Conservation (phyloP, 352 stramenopile species). For the Plasmopara muralis region DNA sequence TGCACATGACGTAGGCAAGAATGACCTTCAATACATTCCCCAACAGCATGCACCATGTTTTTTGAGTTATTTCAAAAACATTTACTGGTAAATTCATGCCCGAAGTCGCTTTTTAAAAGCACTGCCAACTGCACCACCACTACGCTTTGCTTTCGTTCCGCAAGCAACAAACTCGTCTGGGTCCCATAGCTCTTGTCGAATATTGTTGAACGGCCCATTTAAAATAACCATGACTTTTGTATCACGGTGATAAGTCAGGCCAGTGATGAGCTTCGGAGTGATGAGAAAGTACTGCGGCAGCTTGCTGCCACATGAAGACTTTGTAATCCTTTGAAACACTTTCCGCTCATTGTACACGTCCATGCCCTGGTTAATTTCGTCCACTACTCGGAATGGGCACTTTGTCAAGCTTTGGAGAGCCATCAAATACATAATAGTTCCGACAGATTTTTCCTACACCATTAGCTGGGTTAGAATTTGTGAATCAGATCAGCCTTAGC, state of each 20-base stretch:
- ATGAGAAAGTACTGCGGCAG: conserved; percentile 87
- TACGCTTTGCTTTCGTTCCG: conserved; percentile 34
- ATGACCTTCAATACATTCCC: not conserved
- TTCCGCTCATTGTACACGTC: conserved; percentile 88
- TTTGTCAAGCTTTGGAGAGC: conserved; percentile 81
- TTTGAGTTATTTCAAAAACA: too few species aligned
- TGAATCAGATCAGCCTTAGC: not conserved
- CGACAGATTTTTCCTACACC: conserved; percentile 80
- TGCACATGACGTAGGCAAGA: too few species aligned
- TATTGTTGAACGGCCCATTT: conserved; percentile 80
- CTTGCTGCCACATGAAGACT: conserved; percentile 81
- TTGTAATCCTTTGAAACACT: conserved; percentile 84
- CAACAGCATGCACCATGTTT: too few species aligned
- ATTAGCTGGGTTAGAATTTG: conserved; percentile 2
- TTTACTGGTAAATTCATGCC: conserved; percentile 9
- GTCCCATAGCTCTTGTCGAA: conserved; percentile 72
- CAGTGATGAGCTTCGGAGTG: conserved; percentile 85
- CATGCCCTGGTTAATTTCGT: conserved; percentile 89
- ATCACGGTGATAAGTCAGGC: conserved; percentile 76
- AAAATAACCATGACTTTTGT: conserved; percentile 86
- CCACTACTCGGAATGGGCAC: conserved; percentile 82
- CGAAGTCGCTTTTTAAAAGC: conserved; percentile 28
- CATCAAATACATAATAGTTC: conserved; percentile 90
- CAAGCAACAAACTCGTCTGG: conserved; percentile 41
- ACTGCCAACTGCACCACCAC: conserved; percentile 2